Evolutionary conservation across 768 basidiomycete genomes (phyloP), one percentile per base, ranked within the genome.

Genomic region (Pleurotus ostreatus): DNA sequence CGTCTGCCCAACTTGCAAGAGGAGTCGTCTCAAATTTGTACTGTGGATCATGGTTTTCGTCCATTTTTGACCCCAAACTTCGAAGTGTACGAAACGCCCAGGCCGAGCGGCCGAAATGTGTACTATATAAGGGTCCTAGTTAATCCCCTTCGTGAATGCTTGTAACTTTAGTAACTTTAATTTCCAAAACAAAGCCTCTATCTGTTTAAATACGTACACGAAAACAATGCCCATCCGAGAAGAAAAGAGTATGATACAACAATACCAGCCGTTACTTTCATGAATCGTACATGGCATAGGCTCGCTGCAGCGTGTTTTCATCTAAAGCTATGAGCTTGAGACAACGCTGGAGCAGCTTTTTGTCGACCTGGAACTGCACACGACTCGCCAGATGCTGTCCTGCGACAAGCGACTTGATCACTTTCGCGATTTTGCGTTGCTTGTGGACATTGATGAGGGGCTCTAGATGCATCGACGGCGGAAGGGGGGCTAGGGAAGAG

Each of bases 381-480:
- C 81, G 81, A 57, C 85, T 84, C 2, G 92, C 88, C 8, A 92
- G 79, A 63, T 93, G 92, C 65, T 93, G 92, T 2, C 89, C 89
- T 8, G 86, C 84, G 6, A 93, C 89, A 55, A 93, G 72, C 5
- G 82, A 79, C 67, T 92, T 91, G 72, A 93, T 89, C 41, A 90
- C 85, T 13, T 80, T 81, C 8, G 92, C 89, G 52, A 91, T 88
- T 61, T 86, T 71, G 37, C 92, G 83, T 66, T 94, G 92, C 70
- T 94, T 93, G 70, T 93, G 89, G 5, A 94, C 86, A 65, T 92
- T 94, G 71, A 94, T 90, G 57, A 94, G 70, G 3, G 92, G 90
- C 63, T 93, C 90, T 25, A 94, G 79, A 59, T 86, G 82, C 76
- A 92, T 89, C n/a, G 81, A 80, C 1, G 82, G 65, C 0, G 91